A percentile compares a stretch with the other conserved stretches of the same genome.
Evolutionary conservation across 2,329 filamentous ascomycete genomes (phyloP).

Genomic region (Incumbomyces lentus): DNA sequence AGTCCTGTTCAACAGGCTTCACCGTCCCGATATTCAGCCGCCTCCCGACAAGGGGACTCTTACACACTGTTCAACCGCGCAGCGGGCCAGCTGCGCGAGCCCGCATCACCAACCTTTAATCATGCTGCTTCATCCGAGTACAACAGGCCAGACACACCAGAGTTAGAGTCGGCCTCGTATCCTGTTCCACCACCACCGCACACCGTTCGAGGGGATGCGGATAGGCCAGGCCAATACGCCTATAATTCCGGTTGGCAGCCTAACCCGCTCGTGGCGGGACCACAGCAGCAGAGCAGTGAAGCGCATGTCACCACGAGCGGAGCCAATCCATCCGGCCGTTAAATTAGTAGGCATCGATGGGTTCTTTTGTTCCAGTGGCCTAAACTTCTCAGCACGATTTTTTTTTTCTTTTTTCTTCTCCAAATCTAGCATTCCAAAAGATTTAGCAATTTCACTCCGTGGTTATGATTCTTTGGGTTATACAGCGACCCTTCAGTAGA

Average conservation of each 20-base stretch:
- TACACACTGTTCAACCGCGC: constrained; percentile 12
- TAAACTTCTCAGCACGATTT: too few relatives aligned
- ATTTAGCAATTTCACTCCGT: too few relatives aligned
- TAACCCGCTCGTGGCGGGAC: constrained; percentile 15
- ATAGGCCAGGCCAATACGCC: constrained; percentile 7
- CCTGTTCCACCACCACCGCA: constrained; percentile 10
- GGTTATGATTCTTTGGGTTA: too few relatives aligned
- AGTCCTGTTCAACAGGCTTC: neutral
- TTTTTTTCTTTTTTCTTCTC: too few relatives aligned
- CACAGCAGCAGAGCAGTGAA: constrained; percentile 17
- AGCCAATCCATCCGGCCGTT: constrained; percentile 1
- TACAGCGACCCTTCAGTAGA: too few relatives aligned
- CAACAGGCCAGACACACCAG: neutral
- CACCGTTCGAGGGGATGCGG: constrained; percentile 4
- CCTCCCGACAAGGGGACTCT: constrained; percentile 3
- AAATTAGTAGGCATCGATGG: too few relatives aligned
- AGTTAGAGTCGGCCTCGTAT: constrained; percentile 6
- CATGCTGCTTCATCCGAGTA: neutral
- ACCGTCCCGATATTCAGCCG: neutral
- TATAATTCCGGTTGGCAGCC: constrained; percentile 16
- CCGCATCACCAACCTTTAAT: neutral
- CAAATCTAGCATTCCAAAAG: too few relatives aligned
- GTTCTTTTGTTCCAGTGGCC: too few relatives aligned
- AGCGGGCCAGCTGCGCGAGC: constrained; percentile 4
- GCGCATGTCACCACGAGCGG: constrained; percentile 16